Evolutionary conservation across 495 filamentous ascomycete species (phyloP), one percentile per base, ranked within the genome.

Genomic region (Talaromyces ruber): DNA sequence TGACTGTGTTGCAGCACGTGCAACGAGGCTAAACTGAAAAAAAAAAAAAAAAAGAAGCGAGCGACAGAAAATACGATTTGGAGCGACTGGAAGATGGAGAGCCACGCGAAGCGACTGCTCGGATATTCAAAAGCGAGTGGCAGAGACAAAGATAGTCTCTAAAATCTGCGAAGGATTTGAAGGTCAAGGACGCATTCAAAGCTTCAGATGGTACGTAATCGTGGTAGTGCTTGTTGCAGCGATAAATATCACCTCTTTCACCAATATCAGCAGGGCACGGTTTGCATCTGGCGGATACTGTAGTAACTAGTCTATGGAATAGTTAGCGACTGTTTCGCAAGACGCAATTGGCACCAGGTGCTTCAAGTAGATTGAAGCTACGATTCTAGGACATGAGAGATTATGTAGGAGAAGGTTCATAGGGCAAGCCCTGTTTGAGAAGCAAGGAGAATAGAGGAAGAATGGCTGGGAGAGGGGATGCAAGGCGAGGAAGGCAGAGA

Each of bases 1-100:
- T 81, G 78, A 79, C 74, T 68, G 70, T 78, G 75, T 79, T 81
- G 77, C 75, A 76, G 71, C 66, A 65, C 67, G 67, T 79, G 76
- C 76, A 78, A 79, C 76, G 65, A 72, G 72, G 76, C 70, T 60
- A 52, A 14, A 28, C 43, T 50, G 70, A 72, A 70, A 75, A 67
- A 70, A 66, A 65, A 75, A 79, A 75, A 70, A 65, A 64, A 76
- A 79, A 76, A 74, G 78, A 79, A 79, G 77, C 78, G 78, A 79
- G 74, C 75, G 76, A 76, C 75, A 74, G 75, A 59, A 73, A 75
- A 79, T 76, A 75, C 77, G 77, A 77, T 71, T 63, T 61, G 64
- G 64, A 76, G 73, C 71, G 73, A 76, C 65, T 64, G 71, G 63
- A 71, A 66, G 72, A 68, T 63, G 71, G 72, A 71, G 67, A 70